Percentiles rank a stretch among this genome's conserved stretches.
Evolutionary conservation across 768 basidiomycete species (phyloP).

Genomic region (Inosperma sp.): DNA sequence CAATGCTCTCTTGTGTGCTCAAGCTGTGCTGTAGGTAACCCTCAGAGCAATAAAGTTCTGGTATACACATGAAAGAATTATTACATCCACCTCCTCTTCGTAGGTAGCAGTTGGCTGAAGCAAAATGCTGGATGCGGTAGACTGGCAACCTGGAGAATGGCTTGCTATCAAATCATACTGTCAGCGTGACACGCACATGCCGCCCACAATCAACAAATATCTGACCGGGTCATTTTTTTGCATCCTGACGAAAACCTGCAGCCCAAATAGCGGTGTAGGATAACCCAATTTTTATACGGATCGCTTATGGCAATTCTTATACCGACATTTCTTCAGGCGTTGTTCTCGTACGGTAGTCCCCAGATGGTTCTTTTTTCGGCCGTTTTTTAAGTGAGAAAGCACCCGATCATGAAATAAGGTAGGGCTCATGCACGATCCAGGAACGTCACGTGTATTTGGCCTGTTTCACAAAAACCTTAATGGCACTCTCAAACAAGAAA

Average conservation of each 20-base stretch:
- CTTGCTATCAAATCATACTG: neutral
- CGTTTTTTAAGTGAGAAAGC: too few species aligned
- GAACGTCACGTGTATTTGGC: too few species aligned
- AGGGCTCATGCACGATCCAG: too few species aligned
- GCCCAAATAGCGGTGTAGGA: constrained; percentile 1
- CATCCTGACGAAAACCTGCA: neutral
- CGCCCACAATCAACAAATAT: neutral
- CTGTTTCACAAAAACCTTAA: too few species aligned
- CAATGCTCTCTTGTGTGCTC: neutral
- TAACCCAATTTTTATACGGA: too few species aligned
- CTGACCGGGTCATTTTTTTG: neutral
- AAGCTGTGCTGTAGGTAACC: neutral
- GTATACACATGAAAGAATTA: constrained; percentile 1
- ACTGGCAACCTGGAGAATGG: neutral
- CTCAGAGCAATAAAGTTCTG: neutral
- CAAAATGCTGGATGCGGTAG: neutral
- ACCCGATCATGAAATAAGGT: too few species aligned
- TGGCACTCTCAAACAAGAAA: too few species aligned
- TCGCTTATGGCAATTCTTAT: too few species aligned
- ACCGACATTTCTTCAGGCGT: too few species aligned
- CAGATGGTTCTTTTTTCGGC: too few species aligned
- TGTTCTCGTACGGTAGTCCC: too few species aligned
- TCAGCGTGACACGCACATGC: neutral
- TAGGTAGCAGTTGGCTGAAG: neutral
- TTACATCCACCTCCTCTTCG: neutral